Conservation (phyloP, 495 filamentous ascomycete genomes). For the Penicillium malachiteum region DNA sequence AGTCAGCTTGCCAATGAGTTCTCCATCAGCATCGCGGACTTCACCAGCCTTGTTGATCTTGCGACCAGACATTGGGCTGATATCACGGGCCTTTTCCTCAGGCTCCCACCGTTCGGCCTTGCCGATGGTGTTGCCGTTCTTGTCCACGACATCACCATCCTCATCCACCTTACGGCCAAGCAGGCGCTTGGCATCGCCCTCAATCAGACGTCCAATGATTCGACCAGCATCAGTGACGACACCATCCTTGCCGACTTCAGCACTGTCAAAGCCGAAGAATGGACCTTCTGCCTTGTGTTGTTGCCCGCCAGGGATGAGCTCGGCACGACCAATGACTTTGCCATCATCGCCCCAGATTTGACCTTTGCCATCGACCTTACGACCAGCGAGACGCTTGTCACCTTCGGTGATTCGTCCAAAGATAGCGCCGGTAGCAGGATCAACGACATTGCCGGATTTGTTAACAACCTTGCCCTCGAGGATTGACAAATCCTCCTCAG, state of each 20-base stretch:
- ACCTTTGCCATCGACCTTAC: conserved; percentile 79
- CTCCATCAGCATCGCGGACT: conserved; percentile 76
- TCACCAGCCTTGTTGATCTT: conserved; percentile 81
- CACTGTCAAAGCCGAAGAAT: conserved; percentile 74
- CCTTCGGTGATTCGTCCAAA: conserved; percentile 76
- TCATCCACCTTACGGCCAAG: conserved; percentile 76
- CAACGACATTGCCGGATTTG: conserved; percentile 81
- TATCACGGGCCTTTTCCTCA: conserved; percentile 64
- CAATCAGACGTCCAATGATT: conserved; percentile 70
- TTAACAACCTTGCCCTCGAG: conserved; percentile 84
- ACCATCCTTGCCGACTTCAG: conserved; percentile 73
- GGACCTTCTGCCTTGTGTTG: conserved; percentile 70
- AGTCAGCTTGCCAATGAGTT: conserved; percentile 77
- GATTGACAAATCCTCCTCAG: conserved; percentile 60
- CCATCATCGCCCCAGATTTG: conserved; percentile 80
- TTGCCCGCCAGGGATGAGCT: conserved; percentile 73
- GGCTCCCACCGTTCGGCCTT: conserved; percentile 81
- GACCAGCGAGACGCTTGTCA: conserved; percentile 68
- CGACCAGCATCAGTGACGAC: conserved; percentile 63
- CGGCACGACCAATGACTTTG: conserved; percentile 73
- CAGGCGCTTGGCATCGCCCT: conserved; percentile 70
- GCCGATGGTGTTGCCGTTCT: conserved; percentile 78
- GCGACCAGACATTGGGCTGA: conserved; percentile 72
- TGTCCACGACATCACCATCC: conserved; percentile 79
- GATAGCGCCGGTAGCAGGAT: conserved; percentile 63